Evolutionary conservation across 2,329 filamentous ascomycete species (phyloP).

Genomic region (Colletotrichum horii): DNA sequence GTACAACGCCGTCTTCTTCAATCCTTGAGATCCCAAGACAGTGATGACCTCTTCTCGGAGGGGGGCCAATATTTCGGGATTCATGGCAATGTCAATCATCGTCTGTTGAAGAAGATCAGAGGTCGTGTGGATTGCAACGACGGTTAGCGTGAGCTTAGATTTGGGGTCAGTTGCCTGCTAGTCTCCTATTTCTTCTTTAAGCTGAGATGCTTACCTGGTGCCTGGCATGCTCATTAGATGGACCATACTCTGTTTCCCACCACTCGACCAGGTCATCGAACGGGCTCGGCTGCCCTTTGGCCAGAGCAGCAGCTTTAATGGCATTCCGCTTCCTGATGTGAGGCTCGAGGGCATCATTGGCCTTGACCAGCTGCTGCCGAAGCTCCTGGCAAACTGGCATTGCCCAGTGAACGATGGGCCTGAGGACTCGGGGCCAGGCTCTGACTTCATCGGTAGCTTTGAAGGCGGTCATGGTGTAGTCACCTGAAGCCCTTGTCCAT

Average conservation of each 20-base stretch:
- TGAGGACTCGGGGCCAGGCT: constrained; percentile 17
- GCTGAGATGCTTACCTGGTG: background rate
- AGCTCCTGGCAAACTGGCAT: constrained; percentile 10
- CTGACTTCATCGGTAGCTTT: background rate
- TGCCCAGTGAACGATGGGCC: constrained; percentile 21
- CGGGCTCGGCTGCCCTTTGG: background rate
- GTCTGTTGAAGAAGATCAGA: constrained; percentile 23
- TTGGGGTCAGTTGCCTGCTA: background rate
- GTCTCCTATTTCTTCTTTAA: background rate
- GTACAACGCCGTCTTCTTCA: constrained; percentile 26
- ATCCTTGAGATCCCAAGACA: constrained; percentile 22
- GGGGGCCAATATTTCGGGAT: constrained; percentile 24
- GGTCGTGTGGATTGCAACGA: constrained; percentile 28
- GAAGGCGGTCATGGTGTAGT: background rate
- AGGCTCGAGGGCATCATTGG: constrained; percentile 8
- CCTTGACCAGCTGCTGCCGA: background rate
- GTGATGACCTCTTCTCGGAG: constrained; percentile 26
- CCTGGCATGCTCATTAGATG: constrained; percentile 32
- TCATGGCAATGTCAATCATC: constrained; percentile 23
- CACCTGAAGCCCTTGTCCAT: constrained; percentile 12
- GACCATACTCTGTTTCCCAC: background rate
- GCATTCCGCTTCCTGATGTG: constrained; percentile 6
- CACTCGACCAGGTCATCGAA: constrained; percentile 25
- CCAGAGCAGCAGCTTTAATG: background rate
- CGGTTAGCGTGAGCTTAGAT: constrained; percentile 15